Evolutionary conservation across 148 eudicot species (phyloP).

Genomic region (Gaultheria prostrata): DNA sequence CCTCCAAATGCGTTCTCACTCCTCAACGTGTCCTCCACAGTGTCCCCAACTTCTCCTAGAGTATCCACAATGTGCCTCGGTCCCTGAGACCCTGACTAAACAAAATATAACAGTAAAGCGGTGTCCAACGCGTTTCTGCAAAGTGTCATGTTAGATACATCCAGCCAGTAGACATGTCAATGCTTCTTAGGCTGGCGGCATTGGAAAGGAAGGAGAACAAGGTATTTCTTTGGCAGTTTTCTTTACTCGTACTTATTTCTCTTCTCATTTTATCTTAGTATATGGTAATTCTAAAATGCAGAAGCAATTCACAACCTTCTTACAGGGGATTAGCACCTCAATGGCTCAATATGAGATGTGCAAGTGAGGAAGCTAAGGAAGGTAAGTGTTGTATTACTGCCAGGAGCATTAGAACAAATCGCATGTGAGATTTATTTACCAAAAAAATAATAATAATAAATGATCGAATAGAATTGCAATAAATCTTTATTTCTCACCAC

Average conservation of each 20-base stretch:
- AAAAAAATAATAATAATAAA: no score
- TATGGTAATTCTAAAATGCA: background rate
- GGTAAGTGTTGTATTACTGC: background rate
- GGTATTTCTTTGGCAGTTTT: background rate
- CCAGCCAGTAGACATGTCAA: background rate
- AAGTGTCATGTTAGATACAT: background rate
- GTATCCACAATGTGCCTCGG: background rate
- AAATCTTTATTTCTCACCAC: no score
- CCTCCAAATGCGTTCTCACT: background rate
- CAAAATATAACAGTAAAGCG: background rate
- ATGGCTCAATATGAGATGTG: background rate
- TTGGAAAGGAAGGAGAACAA: background rate
- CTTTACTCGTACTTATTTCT: background rate
- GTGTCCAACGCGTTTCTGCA: background rate
- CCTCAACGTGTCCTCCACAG: background rate
- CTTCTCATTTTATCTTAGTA: background rate
- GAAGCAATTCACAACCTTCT: background rate
- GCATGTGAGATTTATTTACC: no score
- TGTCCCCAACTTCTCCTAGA: background rate
- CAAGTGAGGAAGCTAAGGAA: background rate
- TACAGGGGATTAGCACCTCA: background rate
- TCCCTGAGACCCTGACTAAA: background rate
- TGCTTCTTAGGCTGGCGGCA: background rate
- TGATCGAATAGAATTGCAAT: no score
- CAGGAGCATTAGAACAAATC: background rate